phyloP scores from a whole-genome alignment of 768 basidiomycete species.

The Tylopilus sp. region DNA sequence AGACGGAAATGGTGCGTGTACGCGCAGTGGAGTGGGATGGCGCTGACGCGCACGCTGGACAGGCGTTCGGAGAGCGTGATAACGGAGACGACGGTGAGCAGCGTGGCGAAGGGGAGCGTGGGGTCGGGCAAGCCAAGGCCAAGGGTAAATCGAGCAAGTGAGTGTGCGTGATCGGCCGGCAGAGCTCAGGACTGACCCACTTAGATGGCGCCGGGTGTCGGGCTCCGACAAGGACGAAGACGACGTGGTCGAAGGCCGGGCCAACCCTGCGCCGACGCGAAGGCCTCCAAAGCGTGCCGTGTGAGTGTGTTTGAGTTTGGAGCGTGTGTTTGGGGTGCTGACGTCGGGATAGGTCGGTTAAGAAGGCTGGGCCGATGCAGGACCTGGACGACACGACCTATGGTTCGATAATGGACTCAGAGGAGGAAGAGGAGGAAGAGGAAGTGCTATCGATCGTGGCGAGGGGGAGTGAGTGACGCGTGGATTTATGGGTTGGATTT shows the following conservation, averaged over 20 bases:
- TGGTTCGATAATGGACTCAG: constrained; percentile 55
- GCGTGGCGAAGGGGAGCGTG: constrained; percentile 33
- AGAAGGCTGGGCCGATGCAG: constrained; percentile 32
- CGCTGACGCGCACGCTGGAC: neutral
- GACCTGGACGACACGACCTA: constrained; percentile 28
- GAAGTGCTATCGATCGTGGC: constrained; percentile 40
- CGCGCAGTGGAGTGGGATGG: neutral
- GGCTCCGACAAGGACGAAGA: constrained; percentile 47
- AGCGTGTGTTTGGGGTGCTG: neutral
- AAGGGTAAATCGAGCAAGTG: constrained; percentile 39
- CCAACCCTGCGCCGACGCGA: constrained; percentile 42
- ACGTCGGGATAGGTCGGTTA: constrained; percentile 34
- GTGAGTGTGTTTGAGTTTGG: constrained; percentile 19
- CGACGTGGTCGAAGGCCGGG: constrained; percentile 26
- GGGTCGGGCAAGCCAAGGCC: constrained; percentile 28
- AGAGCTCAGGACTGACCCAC: no score
- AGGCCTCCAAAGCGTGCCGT: constrained; percentile 55
- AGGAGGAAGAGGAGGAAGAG: constrained; percentile 44
- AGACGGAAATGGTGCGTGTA: constrained; percentile 45
- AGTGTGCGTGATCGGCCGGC: constrained; percentile 7
- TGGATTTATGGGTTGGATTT: no score
- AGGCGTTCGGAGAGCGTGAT: constrained; percentile 61
- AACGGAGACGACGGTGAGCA: constrained; percentile 41
- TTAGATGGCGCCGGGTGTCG: constrained; percentile 57
- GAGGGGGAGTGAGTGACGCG: neutral